Percentiles rank a stretch among this genome's conserved stretches.
Evolutionary conservation across 495 filamentous ascomycete genomes (phyloP).

Genomic region (Penicillium angulare): DNA sequence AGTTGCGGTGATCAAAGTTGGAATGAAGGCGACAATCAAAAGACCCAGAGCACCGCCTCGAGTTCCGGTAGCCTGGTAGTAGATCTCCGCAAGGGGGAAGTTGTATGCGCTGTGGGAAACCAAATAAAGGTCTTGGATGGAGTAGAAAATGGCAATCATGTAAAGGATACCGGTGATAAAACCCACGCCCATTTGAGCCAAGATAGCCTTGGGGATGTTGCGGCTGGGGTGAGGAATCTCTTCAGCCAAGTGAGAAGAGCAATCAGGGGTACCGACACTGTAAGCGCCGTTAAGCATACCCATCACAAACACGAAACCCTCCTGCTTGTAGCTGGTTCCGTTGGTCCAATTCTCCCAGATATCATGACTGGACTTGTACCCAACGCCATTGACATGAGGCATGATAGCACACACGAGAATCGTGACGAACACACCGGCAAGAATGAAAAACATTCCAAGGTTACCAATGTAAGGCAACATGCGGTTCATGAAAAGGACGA

Average conservation of each 20-base stretch:
- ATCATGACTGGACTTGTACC: conserved; percentile 54
- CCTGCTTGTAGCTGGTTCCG: conserved; percentile 61
- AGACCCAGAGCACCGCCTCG: conserved; percentile 55
- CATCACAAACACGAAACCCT: conserved; percentile 74
- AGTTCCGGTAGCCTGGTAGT: conserved; percentile 71
- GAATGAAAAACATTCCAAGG: conserved; percentile 65
- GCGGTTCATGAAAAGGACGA: conserved; percentile 69
- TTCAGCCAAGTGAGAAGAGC: conserved; percentile 76
- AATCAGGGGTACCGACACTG: conserved; percentile 77
- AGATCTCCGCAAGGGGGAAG: conserved; percentile 78
- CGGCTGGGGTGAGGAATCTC: conserved; percentile 63
- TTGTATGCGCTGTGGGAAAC: conserved; percentile 44
- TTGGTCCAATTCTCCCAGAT: conserved; percentile 69
- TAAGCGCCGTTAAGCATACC: conserved; percentile 88
- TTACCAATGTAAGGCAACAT: conserved; percentile 64
- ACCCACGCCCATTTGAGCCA: conserved; percentile 49
- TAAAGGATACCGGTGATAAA: conserved; percentile 51
- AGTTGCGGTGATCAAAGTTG: conserved; percentile 59
- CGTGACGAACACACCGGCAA: conserved; percentile 67
- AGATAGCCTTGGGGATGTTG: conserved; percentile 51
- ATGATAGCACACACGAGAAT: conserved; percentile 74
- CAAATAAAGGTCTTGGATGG: conserved; percentile 40
- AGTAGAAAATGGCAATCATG: conserved; percentile 53
- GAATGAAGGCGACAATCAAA: conserved; percentile 66
- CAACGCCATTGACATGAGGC: conserved; percentile 50